phyloP scores from a whole-genome alignment of 208 protist genomes.

The Novymonas esmeraldas region DNA sequence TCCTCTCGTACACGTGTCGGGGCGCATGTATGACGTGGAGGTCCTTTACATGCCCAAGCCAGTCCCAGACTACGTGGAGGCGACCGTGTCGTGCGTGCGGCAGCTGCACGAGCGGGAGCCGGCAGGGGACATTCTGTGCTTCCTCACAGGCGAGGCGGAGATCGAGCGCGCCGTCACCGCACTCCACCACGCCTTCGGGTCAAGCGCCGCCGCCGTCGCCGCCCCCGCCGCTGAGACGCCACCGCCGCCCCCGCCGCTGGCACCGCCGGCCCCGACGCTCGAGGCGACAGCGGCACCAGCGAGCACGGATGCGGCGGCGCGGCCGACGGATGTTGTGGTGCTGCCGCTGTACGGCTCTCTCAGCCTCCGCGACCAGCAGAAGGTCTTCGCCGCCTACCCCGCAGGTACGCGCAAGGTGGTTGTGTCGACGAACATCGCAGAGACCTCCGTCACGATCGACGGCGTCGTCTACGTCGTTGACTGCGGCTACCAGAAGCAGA shows the following conservation, averaged over 20 bases:
- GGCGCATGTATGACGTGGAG: constrained; percentile 93
- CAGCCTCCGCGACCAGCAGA: constrained; percentile 72
- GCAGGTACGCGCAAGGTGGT: constrained; percentile 93
- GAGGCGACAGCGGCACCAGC: too few species aligned
- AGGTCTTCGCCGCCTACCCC: constrained; percentile 57
- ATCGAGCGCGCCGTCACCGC: constrained; percentile 68
- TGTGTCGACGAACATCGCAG: constrained; percentile 99
- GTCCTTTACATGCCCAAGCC: constrained; percentile 79
- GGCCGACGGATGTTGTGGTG: constrained; percentile 46
- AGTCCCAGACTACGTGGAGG: constrained; percentile 94
- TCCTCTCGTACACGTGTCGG: constrained; percentile 97
- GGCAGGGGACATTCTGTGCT: constrained; percentile 86
- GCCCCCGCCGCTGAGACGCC: too few species aligned
- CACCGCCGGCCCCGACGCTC: too few species aligned
- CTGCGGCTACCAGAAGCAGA: constrained; percentile 99
- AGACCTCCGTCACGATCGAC: constrained; percentile 99
- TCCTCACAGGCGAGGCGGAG: constrained; percentile 90
- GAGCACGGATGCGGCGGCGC: background rate
- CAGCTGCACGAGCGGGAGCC: constrained; percentile 76
- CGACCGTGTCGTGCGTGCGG: constrained; percentile 61
- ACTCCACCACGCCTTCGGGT: constrained; percentile 31
- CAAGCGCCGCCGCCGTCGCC: background rate
- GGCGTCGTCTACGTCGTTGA: constrained; percentile 99
- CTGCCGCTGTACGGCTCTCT: constrained; percentile 87
- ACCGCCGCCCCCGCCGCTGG: too few species aligned